Base-by-base conservation (phyloP, 2,329 filamentous ascomycete species). In the Pyrenophora tritici-repentis region DNA sequence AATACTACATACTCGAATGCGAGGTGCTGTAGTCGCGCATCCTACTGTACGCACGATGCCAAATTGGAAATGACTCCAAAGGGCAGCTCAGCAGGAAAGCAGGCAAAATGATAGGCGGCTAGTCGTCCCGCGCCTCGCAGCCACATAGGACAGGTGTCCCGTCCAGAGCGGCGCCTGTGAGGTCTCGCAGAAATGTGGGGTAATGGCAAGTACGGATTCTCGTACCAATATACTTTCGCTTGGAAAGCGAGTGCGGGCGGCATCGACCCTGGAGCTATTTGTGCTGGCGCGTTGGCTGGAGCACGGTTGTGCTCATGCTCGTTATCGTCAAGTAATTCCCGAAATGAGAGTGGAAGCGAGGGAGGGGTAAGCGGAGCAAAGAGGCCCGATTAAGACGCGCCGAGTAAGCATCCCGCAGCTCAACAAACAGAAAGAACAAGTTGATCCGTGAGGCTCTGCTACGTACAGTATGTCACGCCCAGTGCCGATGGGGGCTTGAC, bases 301-400 rank as follows among this genome's bases (percentile, higher is more conserved):
- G 24, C 38, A 38, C 31, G 26, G 10, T 29, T 8, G 24, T 29
- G 24, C 24, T 29, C 24, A 8, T 29, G 24, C 24, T 29, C 24
- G 26, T 36, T 38, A 39, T 42, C 31, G 40, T 46, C 26, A 24
- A 47, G 48, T 47, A 51, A 47, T 42, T 51, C 48, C 48, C 48
- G 26, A 33, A 31, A n/a, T 37, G 43, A 42, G 22, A 22, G 20
- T 35, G 39, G 44, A 48, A 52, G 49, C 49, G 44, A 54, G 41
- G 41, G 50, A 50, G 51, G 51, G 47, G 47, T 47, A 47, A 55
- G 47, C 43, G 52, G 52, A 55, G 38, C 38, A 47, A 43, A 35
- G 47, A 52, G 39, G 39, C 38, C 52, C 52, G 52, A 44, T 29
- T 29, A 29, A 43, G 42, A 52, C 46, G 48, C 42, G 36, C 38